Base-by-base conservation (phyloP, 208 protist genomes). In the Zelonia costaricensis region DNA sequence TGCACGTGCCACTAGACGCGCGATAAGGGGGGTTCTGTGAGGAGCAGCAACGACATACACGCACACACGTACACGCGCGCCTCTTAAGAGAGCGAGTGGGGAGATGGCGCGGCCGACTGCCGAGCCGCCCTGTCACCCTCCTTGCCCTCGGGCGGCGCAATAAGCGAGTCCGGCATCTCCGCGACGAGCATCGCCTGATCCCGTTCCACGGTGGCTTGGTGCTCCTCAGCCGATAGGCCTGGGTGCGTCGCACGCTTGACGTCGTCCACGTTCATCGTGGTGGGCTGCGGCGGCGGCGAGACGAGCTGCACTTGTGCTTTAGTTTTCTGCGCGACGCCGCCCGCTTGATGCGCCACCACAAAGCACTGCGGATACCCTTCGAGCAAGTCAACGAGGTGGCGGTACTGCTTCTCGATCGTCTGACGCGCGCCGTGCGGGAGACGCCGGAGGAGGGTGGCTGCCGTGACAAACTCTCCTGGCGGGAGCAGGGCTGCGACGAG, bases 361-460 rank as follows among this genome's bases (percentile, higher is more conserved):
- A 87, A 87, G 44, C 74, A 78, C 54, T 83, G 49, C 10, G 80
- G 80, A 40, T 87, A 73, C 4, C 38, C 54, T 20, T 67, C 58
- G 28, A 81, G 35, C 13, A 87, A 45, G n/a, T 55, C 43, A 16
- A 80, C 23, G 9, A 82, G 5, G 47, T 63, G 62, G 6, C 65
- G 47, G 42, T 71, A 42, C 18, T 48, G 47, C 28, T 45, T 27
- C 6, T 70, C 69, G 16, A 84, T 52, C 16, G 69, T 58, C 49
- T 84, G 74, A 42, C 78, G 76, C 3, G 78, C 78, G 8, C 57
- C 63, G 38, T 76, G 74, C 4, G 78, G 75, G n/a, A 88, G 74
- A 0, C 55, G 15, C 9, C 71, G 47, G 54, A 74, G 76, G 40
- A 88, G 22, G 30, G 74, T 61, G 5, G n/a, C 3, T 4, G 48